Conservation (phyloP, 2,329 filamentous ascomycete genomes). For the Alternaria incomplexa region DNA sequence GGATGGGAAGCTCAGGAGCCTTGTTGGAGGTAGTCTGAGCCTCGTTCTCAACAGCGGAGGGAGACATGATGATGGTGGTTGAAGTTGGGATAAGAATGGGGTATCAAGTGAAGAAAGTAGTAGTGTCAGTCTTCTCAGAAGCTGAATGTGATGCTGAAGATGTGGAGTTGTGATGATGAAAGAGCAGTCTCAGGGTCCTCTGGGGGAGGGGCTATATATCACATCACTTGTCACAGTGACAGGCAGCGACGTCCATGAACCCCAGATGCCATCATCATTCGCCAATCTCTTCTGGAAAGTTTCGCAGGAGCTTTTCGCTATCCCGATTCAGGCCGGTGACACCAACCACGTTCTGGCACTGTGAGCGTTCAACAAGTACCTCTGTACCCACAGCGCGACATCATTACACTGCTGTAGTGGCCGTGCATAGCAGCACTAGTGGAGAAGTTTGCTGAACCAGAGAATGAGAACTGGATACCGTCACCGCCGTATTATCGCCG, state of each 20-base stretch:
- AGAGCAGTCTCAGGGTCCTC: constrained; percentile 21
- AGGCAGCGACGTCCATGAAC: constrained; percentile 2
- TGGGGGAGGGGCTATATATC: constrained; percentile 36
- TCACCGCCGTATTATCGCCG: constrained; percentile 28
- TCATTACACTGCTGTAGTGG: constrained; percentile 28
- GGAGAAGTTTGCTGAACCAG: constrained; percentile 32
- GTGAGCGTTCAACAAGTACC: constrained; percentile 33
- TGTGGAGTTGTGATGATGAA: constrained; percentile 8
- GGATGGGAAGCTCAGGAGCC: constrained; percentile 41
- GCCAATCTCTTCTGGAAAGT: constrained; percentile 21
- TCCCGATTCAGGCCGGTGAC: constrained; percentile 31
- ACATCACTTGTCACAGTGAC: constrained; percentile 6
- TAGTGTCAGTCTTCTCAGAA: constrained; percentile 9
- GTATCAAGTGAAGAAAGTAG: constrained; percentile 9
- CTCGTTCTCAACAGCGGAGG: constrained; percentile 62
- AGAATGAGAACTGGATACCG: constrained; percentile 36
- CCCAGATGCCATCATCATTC: constrained; percentile 31
- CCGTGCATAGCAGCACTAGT: constrained; percentile 26
- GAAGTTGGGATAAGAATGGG: constrained; percentile 1
- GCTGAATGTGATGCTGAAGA: constrained; percentile 3
- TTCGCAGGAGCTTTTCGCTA: constrained; percentile 19
- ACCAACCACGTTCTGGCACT: constrained; percentile 8
- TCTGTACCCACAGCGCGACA: constrained; percentile 37
- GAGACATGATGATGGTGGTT: constrained; percentile 49
- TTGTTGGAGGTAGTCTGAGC: constrained; percentile 32